A percentile compares a stretch with the other conserved stretches of the same genome.
These are phyloP conservation scores for Gymnopilus dilepis DNA, from an alignment of 768 basidiomycete genomes.

Conservation along the genomic window DNA sequence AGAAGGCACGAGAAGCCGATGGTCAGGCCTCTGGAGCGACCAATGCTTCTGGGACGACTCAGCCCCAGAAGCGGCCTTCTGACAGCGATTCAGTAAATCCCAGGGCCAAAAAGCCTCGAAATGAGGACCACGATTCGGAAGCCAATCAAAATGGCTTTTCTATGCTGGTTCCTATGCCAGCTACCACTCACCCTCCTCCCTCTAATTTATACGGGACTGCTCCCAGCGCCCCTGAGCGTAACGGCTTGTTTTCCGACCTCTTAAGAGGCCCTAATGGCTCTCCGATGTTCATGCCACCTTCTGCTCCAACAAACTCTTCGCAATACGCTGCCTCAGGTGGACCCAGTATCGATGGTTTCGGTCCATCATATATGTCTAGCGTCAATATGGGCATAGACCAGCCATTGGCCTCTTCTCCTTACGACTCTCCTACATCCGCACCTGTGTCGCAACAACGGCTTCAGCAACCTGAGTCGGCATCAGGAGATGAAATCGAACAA, in stretches of 20 bases:
- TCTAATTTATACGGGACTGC: conserved; percentile 51
- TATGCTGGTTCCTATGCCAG: conserved; percentile 59
- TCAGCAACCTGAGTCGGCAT: conserved; percentile 31
- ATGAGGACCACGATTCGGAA: conserved; percentile 47
- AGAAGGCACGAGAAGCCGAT: conserved; percentile 41
- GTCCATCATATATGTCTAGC: conserved; percentile 56
- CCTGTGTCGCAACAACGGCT: conserved; percentile 42
- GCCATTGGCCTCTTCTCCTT: conserved; percentile 55
- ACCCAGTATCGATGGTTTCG: conserved; percentile 46
- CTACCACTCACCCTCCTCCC: conserved; percentile 34
- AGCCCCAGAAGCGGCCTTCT: conserved; percentile 56
- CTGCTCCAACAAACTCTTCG: conserved; percentile 45
- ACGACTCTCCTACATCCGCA: conserved; percentile 38
- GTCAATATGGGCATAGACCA: conserved; percentile 65
- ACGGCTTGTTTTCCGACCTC: conserved; percentile 63
- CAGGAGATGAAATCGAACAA: conserved; percentile 57
- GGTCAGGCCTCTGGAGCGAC: conserved; percentile 24
- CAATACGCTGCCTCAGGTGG: conserved; percentile 46
- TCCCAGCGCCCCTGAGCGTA: conserved; percentile 49
- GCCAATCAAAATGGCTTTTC: conserved; percentile 53
- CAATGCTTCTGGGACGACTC: conserved; percentile 16
- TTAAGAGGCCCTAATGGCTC: conserved; percentile 59
- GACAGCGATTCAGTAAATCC: conserved; percentile 48
- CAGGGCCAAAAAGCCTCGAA: conserved; percentile 59
- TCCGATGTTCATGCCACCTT: conserved; percentile 63